These are phyloP conservation scores for Botrytis galanthina DNA, from an alignment of 2,329 filamentous ascomycete species.

Conservation along the genomic window DNA sequence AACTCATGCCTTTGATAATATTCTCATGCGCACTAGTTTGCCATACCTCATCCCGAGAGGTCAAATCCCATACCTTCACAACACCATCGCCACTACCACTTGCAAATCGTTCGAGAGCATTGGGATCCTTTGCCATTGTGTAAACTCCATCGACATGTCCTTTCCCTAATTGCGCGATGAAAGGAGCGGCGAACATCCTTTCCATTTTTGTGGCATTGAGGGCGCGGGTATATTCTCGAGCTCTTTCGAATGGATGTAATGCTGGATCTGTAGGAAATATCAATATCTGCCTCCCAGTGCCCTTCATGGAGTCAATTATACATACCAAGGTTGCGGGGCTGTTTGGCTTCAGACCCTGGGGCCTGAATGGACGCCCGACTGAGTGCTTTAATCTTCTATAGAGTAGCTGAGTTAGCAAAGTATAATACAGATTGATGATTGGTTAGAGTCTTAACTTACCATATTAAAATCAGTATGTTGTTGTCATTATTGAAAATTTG, in stretches of 20 bases:
- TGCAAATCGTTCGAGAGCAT: constrained; percentile 69
- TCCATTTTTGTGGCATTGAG: constrained; percentile 88
- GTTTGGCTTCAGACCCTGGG: constrained; percentile 62
- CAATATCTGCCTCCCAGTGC: background rate
- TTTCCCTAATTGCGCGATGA: constrained; percentile 79
- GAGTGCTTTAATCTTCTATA: constrained; percentile 63
- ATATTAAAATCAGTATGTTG: constrained; percentile 32
- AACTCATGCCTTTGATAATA: constrained; percentile 86
- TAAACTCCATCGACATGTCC: constrained; percentile 93
- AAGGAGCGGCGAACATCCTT: constrained; percentile 85
- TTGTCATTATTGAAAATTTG: constrained; percentile 23
- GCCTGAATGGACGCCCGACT: constrained; percentile 65
- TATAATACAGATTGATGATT: background rate
- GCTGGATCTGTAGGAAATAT: constrained; percentile 13
- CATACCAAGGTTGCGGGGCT: constrained; percentile 68
- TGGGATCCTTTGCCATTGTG: constrained; percentile 75
- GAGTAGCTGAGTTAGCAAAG: constrained; percentile 2
- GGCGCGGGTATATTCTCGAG: constrained; percentile 77
- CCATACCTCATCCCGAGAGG: constrained; percentile 71
- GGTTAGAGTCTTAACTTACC: constrained; percentile 30
- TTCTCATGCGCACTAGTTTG: constrained; percentile 84
- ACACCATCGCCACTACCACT: constrained; percentile 89
- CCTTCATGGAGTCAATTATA: background rate
- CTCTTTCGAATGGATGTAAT: constrained; percentile 72
- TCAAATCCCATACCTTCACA: constrained; percentile 88